phyloP scores from a whole-genome alignment of 345 rosid genomes.

The Citrus hindsii region DNA sequence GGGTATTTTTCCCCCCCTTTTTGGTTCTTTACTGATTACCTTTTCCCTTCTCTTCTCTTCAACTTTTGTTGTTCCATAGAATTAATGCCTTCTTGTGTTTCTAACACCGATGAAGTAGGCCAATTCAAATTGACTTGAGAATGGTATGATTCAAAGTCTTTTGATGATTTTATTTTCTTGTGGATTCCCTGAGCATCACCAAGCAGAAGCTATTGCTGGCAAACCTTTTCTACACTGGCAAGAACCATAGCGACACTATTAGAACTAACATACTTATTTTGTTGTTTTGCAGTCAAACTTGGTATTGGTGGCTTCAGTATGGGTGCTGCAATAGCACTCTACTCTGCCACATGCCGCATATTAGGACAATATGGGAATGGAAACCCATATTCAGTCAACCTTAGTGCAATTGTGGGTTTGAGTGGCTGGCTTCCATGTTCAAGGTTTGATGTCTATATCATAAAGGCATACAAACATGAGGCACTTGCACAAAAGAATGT shows the following conservation, averaged over 20 bases:
- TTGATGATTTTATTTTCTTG: neutral
- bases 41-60: neutral
- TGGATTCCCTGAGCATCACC: conserved; percentile 16
- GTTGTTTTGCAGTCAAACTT: conserved; percentile 37
- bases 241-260: neutral
- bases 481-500: neutral
- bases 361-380: conserved; percentile 54
- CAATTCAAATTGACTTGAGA: neutral
- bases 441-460: conserved; percentile 38
- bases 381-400: conserved; percentile 41
- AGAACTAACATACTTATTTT: neutral
- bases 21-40: neutral
- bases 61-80: neutral
- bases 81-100: neutral
- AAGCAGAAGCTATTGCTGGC: neutral
- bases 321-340: conserved; percentile 74
- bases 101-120: neutral
- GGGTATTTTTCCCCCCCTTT: neutral
- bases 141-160: neutral
- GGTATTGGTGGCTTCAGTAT: conserved; percentile 84
- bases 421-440: conserved; percentile 75
- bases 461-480: neutral
- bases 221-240: neutral
- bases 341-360: conserved; percentile 56
- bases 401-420: conserved; percentile 55